Evolutionary conservation across 345 rosid genomes (phyloP).

Genomic region (Balakata baccata): DNA sequence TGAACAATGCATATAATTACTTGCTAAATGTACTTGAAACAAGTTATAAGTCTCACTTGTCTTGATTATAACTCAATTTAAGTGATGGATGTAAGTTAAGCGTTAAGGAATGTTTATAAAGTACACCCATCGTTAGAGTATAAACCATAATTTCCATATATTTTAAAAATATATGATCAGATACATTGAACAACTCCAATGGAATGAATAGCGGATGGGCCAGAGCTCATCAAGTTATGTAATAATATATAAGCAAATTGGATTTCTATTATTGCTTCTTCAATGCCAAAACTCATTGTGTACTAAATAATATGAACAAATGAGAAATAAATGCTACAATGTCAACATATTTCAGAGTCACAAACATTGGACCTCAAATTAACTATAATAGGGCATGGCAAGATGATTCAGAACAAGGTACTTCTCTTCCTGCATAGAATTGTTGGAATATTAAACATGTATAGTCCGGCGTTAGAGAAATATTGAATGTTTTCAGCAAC

Average conservation of each 20-base stretch:
- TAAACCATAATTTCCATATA: background rate
- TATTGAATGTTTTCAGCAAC: slow-evolving; percentile 19
- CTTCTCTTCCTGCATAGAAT: background rate
- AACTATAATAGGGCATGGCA: background rate
- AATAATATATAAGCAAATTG: slow-evolving; percentile 5
- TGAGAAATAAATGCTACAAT: background rate
- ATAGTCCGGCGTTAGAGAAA: background rate
- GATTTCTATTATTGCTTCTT: slow-evolving; percentile 9
- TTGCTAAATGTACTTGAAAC: too few species aligned
- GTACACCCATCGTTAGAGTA: too few species aligned
- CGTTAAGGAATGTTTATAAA: too few species aligned
- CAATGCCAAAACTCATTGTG: slow-evolving; percentile 5
- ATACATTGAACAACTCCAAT: background rate
- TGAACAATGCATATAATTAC: too few species aligned
- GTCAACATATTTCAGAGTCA: slow-evolving; percentile 7
- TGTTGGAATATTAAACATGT: background rate
- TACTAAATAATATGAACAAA: slow-evolving; percentile 8
- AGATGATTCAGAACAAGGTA: slow-evolving; percentile 3
- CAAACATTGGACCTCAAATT: slow-evolving; percentile 6
- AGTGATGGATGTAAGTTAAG: too few species aligned
- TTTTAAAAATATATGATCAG: background rate
- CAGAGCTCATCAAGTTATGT: background rate
- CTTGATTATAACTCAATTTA: too few species aligned
- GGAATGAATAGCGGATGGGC: background rate
- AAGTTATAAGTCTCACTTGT: too few species aligned